phyloP scores from a whole-genome alignment of 768 basidiomycete species.

The Lepiota venenata region DNA sequence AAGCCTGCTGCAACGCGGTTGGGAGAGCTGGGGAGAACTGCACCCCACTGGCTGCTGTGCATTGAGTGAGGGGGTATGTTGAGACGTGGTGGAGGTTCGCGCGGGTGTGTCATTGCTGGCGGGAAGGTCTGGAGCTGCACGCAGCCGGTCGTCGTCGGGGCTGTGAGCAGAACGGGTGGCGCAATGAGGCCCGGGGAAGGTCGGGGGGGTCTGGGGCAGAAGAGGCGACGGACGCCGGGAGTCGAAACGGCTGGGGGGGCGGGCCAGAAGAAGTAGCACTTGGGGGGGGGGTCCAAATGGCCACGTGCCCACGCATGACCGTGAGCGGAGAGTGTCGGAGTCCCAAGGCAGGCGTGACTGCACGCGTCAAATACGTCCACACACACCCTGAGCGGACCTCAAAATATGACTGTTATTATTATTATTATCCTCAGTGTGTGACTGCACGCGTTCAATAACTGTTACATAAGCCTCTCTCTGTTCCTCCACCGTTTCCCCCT shows the following conservation, averaged over 20 bases:
- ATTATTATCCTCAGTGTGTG: neutral
- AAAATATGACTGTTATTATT: no score
- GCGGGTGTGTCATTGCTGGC: conserved; percentile 37
- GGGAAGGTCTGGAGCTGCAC: no score
- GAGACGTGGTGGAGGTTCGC: conserved; percentile 55
- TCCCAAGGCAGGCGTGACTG: no score
- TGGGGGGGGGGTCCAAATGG: neutral
- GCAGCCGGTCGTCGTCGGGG: no score
- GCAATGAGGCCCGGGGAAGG: no score
- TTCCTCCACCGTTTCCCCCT: neutral
- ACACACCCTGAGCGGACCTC: no score
- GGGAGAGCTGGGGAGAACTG: conserved; percentile 63
- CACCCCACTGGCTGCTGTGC: conserved; percentile 51
- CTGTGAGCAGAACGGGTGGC: no score
- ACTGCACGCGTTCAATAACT: conserved; percentile 8
- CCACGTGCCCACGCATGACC: neutral
- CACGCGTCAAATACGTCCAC: no score
- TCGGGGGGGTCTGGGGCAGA: no score
- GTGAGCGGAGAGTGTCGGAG: neutral
- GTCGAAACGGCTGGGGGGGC: neutral
- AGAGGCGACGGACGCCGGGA: no score
- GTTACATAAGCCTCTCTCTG: neutral
- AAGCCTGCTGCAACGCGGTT: conserved; percentile 55
- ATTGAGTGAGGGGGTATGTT: conserved; percentile 50
- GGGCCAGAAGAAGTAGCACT: no score